These are phyloP conservation scores for Umbilicaria muhlenbergii DNA, from an alignment of 495 filamentous ascomycete species.

Conservation along the genomic window DNA sequence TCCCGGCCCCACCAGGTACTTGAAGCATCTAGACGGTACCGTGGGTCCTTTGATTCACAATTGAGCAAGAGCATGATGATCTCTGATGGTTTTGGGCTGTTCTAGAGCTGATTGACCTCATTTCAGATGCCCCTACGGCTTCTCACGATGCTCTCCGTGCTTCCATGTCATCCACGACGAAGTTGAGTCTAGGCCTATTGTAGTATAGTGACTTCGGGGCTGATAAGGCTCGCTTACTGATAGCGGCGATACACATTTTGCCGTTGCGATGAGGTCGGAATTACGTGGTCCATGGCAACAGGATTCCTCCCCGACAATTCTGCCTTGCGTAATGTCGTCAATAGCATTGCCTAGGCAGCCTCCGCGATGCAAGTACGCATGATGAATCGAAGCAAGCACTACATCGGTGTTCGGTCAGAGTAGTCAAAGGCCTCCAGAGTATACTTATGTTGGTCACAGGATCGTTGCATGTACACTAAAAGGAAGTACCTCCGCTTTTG, in stretches of 20 bases:
- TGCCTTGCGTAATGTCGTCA: slow-evolving; percentile 13
- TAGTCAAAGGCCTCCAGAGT: background rate
- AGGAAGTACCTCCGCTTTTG: slow-evolving; percentile 1
- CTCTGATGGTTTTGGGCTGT: background rate
- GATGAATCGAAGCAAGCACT: background rate
- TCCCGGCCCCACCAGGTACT: too few species aligned
- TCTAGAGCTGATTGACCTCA: background rate
- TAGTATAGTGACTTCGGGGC: too few species aligned
- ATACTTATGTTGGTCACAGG: background rate
- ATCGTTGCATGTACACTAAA: background rate
- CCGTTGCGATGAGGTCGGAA: too few species aligned
- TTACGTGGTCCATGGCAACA: too few species aligned
- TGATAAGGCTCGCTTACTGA: too few species aligned
- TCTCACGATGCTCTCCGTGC: too few species aligned
- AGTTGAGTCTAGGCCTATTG: too few species aligned
- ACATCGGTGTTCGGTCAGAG: background rate
- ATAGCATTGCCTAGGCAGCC: background rate
- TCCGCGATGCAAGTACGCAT: background rate
- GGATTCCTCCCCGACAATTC: slow-evolving; percentile 14
- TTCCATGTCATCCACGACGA: too few species aligned
- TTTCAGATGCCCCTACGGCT: background rate
- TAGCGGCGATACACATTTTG: too few species aligned
- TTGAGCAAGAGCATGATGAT: too few species aligned
- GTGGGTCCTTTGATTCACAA: too few species aligned
- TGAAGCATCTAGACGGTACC: too few species aligned